Percentiles rank a stretch among this genome's conserved stretches.
phyloP scores from a whole-genome alignment of 768 basidiomycete species.

The Glaciozyma antarctica region DNA sequence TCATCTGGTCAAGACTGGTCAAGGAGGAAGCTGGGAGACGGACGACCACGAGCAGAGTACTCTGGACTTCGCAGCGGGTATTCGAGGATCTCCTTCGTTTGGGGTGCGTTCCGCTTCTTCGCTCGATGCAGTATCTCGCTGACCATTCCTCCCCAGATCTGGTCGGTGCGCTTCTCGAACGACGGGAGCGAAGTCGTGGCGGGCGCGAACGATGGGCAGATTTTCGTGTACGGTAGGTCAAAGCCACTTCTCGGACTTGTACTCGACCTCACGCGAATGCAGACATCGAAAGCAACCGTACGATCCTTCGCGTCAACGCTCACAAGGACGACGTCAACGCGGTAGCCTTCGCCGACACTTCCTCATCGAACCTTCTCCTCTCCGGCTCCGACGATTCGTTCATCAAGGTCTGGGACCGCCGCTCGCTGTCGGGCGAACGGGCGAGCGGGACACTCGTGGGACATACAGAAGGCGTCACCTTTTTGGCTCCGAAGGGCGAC shows the following conservation, averaged over 20 bases:
- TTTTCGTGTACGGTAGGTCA: constrained; percentile 50
- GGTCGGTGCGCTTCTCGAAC: constrained; percentile 91
- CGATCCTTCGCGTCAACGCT: constrained; percentile 76
- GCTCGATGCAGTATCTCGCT: constrained; percentile 40
- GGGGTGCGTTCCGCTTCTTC: constrained; percentile 34
- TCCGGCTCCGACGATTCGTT: constrained; percentile 92
- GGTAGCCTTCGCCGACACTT: constrained; percentile 81
- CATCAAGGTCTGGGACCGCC: constrained; percentile 80
- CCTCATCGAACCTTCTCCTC: constrained; percentile 84
- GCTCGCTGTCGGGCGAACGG: constrained; percentile 50
- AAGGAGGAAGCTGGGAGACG: background rate
- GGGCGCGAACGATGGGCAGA: constrained; percentile 51
- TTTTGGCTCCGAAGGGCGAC: constrained; percentile 78
- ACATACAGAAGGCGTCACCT: constrained; percentile 58
- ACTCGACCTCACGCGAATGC: too few species aligned
- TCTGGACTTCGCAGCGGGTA: constrained; percentile 34
- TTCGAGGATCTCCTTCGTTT: constrained; percentile 43
- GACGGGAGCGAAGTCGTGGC: constrained; percentile 93
- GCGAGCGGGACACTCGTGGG: constrained; percentile 90
- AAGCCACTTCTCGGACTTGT: too few species aligned
- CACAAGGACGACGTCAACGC: constrained; percentile 85
- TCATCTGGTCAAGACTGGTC: constrained; percentile 38
- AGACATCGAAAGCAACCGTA: constrained; percentile 67
- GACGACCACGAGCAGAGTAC: constrained; percentile 18
- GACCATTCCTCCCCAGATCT: constrained; percentile 59